A percentile compares a stretch with the other conserved stretches of the same genome.
Conservation (phyloP, 192 early-diverging fungal genomes). For the Coemansia sp. region DNA sequence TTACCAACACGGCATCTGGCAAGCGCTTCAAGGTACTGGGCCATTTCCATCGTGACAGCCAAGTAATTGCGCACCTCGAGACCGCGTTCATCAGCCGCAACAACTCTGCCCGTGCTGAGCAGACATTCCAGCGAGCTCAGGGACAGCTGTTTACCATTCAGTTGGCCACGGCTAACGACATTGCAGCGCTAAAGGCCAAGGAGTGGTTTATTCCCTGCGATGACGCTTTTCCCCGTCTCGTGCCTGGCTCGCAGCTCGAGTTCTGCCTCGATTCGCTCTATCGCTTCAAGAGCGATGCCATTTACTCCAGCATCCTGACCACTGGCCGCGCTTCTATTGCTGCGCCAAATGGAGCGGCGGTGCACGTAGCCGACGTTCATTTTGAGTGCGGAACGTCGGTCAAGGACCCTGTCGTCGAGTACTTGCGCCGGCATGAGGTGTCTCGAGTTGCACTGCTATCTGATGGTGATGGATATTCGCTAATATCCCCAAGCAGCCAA, state of each 20-base stretch:
- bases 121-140: constrained; percentile 72
- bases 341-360: constrained; percentile 58
- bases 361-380: constrained; percentile 78
- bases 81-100: constrained; percentile 85
- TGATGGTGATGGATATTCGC: constrained; percentile 65
- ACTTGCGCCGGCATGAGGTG: constrained; percentile 71
- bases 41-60: constrained; percentile 58
- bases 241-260: constrained; percentile 62
- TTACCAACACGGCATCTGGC: constrained; percentile 81
- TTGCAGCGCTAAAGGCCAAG: constrained; percentile 82
- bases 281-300: constrained; percentile 59
- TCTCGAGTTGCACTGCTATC: constrained; percentile 76
- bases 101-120: constrained; percentile 68
- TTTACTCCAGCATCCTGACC: constrained; percentile 72
- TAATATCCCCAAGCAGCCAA: not conserved
- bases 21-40: constrained; percentile 82
- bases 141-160: constrained; percentile 72
- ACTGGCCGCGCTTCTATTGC: constrained; percentile 62
- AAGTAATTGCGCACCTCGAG: constrained; percentile 72
- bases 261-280: constrained; percentile 79
- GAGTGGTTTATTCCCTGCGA: constrained; percentile 70
- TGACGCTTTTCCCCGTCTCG: constrained; percentile 30
- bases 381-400: constrained; percentile 68
- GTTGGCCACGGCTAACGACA: constrained; percentile 70
- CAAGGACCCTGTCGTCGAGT: constrained; percentile 85